phyloP scores from a whole-genome alignment of 129 eudicot species.

The Tanacetum coccineum region DNA sequence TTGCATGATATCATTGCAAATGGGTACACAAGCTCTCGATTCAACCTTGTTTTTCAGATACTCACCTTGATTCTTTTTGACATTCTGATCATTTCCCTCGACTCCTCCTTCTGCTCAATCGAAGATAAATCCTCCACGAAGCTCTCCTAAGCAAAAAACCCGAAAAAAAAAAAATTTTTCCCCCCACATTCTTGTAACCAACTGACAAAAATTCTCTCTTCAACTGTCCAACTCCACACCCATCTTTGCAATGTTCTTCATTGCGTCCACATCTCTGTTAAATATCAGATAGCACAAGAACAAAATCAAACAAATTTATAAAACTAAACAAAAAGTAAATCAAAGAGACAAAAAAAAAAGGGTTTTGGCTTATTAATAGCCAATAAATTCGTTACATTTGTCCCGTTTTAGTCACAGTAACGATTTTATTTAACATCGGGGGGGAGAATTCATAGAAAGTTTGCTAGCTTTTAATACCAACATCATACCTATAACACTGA shows the following conservation, averaged over 20 bases:
- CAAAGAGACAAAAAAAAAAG: too few relatives aligned
- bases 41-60: constrained; percentile 60
- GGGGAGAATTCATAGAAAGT: too few relatives aligned
- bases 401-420: too few relatives aligned
- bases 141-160: constrained; percentile 58
- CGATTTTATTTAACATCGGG: too few relatives aligned
- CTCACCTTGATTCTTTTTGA: constrained; percentile 48
- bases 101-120: constrained; percentile 61
- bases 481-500: too few relatives aligned
- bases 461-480: too few relatives aligned
- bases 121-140: constrained; percentile 66
- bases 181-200: constrained; percentile 70
- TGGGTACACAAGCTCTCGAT: constrained; percentile 45
- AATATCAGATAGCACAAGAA: constrained; percentile 12
- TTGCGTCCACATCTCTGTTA: constrained; percentile 65
- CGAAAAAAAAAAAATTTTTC: too few relatives aligned
- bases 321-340: too few relatives aligned
- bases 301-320: not conserved
- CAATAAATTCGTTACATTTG: too few relatives aligned
- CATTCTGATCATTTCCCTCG: constrained; percentile 59
- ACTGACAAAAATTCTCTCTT: constrained; percentile 69
- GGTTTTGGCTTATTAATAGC: too few relatives aligned
- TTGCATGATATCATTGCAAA: constrained; percentile 58
- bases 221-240: constrained; percentile 60
- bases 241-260: constrained; percentile 55